These are phyloP conservation scores for Quercus dentata DNA, from an alignment of 306 rosid species.

Conservation along the genomic window DNA sequence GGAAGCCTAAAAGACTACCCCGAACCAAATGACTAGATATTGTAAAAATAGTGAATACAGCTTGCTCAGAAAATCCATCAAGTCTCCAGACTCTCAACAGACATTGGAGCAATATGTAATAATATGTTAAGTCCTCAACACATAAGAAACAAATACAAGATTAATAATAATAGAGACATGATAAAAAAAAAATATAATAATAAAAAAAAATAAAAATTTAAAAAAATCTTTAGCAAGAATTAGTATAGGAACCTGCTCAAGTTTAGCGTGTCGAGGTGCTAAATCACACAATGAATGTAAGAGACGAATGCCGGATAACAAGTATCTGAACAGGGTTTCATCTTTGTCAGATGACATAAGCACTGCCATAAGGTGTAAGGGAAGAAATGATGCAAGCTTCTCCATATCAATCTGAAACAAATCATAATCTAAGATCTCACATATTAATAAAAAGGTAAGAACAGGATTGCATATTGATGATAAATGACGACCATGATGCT, in stretches of 20 bases:
- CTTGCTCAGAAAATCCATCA: background rate
- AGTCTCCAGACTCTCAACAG: background rate
- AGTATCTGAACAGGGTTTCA: conserved; percentile 60
- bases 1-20: no score
- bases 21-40: no score
- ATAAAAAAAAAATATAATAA: background rate
- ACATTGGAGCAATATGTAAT: background rate
- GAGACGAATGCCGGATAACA: conserved; percentile 72
- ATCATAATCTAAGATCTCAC: conserved; percentile 25
- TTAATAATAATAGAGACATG: conserved; percentile 13
- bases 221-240: background rate
- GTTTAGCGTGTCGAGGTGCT: conserved; percentile 75
- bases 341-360: conserved; percentile 53
- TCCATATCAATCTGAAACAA: conserved; percentile 72
- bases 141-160: conserved; percentile 11
- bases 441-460: conserved; percentile 12
- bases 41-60: no score
- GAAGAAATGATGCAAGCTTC: conserved; percentile 77
- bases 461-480: background rate
- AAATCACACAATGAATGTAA: conserved; percentile 88
- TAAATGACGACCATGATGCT: conserved; percentile 9
- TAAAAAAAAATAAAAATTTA: background rate
- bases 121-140: background rate
- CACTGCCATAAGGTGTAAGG: conserved; percentile 70
- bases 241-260: conserved; percentile 69